phyloP scores from a whole-genome alignment of 805 yeast genomes.

The Jamesozyma piceae region DNA sequence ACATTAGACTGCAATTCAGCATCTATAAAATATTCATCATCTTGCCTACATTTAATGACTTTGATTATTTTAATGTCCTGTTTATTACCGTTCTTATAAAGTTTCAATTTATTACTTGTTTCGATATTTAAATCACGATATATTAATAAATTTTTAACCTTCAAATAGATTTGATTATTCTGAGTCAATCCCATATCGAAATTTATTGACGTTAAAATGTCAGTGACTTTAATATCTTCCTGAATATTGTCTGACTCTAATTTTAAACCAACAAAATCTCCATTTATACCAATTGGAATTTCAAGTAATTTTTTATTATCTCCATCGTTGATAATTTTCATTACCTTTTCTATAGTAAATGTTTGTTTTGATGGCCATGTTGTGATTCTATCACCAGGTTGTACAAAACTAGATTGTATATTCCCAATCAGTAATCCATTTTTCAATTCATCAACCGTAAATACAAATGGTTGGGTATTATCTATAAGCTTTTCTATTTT shows the following conservation, averaged over 20 bases:
- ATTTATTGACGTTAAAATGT: not conserved
- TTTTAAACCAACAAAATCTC: constrained; percentile 42
- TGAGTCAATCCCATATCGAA: not conserved
- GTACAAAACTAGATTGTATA: constrained; percentile 44
- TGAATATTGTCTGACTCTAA: constrained; percentile 5
- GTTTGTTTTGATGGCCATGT: constrained; percentile 42
- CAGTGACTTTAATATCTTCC: not conserved
- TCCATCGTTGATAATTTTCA: not conserved
- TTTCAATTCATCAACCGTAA: not conserved
- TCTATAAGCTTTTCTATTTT: not conserved
- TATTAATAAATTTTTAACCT: not conserved
- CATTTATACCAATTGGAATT: constrained; percentile 35
- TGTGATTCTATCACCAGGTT: constrained; percentile 55
- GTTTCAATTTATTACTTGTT: not conserved
- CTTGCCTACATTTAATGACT: not conserved
- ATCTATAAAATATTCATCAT: not conserved
- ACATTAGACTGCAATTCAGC: not conserved
- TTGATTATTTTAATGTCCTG: constrained; percentile 1
- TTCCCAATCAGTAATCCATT: constrained; percentile 7
- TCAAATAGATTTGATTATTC: not conserved
- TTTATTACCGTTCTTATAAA: not conserved
- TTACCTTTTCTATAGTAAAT: constrained; percentile 30
- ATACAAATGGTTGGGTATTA: not conserved
- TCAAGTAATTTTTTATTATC: too few species aligned
- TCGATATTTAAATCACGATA: not conserved